Conservation (phyloP, 352 stramenopile species). For the Albugo laibachii region DNA sequence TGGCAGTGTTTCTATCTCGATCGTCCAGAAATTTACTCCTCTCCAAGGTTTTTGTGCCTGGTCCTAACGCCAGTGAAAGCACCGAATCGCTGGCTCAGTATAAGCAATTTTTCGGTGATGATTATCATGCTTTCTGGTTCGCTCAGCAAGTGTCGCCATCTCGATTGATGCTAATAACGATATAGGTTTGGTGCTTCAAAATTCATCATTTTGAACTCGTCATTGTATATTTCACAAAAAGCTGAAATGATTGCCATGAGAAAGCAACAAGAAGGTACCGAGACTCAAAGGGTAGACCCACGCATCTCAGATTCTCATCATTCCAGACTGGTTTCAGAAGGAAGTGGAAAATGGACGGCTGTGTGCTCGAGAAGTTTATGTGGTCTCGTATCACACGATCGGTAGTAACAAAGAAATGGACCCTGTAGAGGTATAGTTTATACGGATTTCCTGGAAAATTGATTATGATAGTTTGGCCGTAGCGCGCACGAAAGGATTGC, state of each 20-base stretch:
- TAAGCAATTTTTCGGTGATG: conserved; percentile 31
- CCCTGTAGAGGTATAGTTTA: too few relatives aligned
- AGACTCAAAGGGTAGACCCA: background rate
- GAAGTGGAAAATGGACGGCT: conserved; percentile 69
- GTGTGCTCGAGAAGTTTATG: conserved; percentile 37
- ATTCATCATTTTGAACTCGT: conserved; percentile 52
- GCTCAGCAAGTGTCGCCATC: background rate
- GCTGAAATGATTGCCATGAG: conserved; percentile 9
- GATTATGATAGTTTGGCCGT: too few relatives aligned
- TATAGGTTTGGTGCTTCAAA: conserved; percentile 56
- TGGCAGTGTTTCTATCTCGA: background rate
- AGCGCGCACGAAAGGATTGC: too few relatives aligned
- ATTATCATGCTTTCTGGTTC: conserved; percentile 60
- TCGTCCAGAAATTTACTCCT: too few relatives aligned
- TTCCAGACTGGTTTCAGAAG: conserved; percentile 44
- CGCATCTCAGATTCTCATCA: too few relatives aligned
- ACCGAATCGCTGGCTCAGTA: conserved; percentile 12
- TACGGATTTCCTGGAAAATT: too few relatives aligned
- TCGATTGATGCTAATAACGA: background rate
- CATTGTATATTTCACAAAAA: conserved; percentile 11
- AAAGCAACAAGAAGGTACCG: conserved; percentile 29
- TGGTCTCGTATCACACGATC: conserved; percentile 30
- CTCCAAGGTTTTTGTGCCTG: conserved; percentile 28
- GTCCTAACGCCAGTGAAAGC: conserved; percentile 8
- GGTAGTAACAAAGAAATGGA: too few relatives aligned